Percentiles rank a stretch among this genome's conserved stretches.
Conservation (phyloP, 2,329 filamentous ascomycete species). For the Fusarium mangiferae region DNA sequence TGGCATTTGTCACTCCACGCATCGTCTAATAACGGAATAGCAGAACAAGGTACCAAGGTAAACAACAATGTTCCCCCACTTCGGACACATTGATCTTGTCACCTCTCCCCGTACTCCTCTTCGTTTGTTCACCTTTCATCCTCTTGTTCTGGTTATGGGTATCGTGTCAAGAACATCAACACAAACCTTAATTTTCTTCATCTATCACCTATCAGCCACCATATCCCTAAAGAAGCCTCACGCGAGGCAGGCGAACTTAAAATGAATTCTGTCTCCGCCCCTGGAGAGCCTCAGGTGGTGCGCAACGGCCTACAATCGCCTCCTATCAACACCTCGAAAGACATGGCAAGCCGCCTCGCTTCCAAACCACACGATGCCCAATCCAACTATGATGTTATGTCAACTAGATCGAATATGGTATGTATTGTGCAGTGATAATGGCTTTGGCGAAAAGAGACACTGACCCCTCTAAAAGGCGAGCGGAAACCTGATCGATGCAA, state of each 20-base stretch:
- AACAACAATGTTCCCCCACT: neutral
- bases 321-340: neutral
- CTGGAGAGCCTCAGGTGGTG: neutral
- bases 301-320: neutral
- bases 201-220: neutral
- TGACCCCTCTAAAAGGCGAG: conserved; percentile 1
- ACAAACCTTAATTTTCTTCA: neutral
- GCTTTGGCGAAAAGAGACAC: neutral
- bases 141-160: neutral
- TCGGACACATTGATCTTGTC: neutral
- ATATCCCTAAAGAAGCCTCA: neutral
- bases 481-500: neutral
- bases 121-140: neutral
- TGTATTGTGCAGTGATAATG: neutral
- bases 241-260: neutral
- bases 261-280: neutral
- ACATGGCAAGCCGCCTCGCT: neutral
- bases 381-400: neutral
- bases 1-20: neutral
- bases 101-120: neutral
- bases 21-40: neutral
- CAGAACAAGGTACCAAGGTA: neutral
- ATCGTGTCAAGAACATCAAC: neutral
- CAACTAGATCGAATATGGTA: neutral
- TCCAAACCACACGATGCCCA: neutral